Conservation (phyloP, 2,329 filamentous ascomycete genomes). For the Scortechinia acanthostroma region DNA sequence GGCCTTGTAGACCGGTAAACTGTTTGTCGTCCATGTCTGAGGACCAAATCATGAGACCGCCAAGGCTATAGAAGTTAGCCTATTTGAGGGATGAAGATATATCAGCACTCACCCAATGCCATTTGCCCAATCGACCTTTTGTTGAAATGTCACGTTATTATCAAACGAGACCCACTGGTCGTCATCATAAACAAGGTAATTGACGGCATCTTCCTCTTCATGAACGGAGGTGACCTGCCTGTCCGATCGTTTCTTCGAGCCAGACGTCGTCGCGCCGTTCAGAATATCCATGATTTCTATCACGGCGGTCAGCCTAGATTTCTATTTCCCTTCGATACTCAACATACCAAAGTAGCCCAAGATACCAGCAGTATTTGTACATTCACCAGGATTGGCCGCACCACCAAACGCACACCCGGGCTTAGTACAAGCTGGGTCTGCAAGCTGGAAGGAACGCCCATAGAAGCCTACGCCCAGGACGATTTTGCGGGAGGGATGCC, state of each 20-base stretch:
- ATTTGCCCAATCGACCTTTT: constrained; percentile 22
- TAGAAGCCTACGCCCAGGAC: constrained; percentile 5
- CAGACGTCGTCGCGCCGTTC: constrained; percentile 3
- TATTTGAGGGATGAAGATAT: no score
- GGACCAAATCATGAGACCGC: constrained; percentile 22
- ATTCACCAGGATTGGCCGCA: constrained; percentile 11
- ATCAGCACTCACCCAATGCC: no score
- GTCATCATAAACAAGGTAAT: constrained; percentile 14
- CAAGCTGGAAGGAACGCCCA: constrained; percentile 11
- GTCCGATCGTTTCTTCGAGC: no score
- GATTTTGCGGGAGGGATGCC: constrained; percentile 1
- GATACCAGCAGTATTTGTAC: constrained; percentile 12
- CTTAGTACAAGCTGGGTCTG: constrained; percentile 10
- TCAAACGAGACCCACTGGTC: constrained; percentile 33
- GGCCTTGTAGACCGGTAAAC: constrained; percentile 9
- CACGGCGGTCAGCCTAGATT: constrained; percentile 2
- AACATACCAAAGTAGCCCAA: constrained; percentile 14
- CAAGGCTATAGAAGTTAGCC: no score
- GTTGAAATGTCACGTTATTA: constrained; percentile 21
- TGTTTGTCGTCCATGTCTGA: constrained; percentile 15
- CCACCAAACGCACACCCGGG: constrained; percentile 12
- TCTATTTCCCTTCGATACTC: constrained; percentile 11
- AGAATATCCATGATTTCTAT: constrained; percentile 2
- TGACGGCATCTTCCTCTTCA: constrained; percentile 10
- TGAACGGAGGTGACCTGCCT: background rate